Evolutionary conservation across 2,329 filamentous ascomycete genomes (phyloP), one percentile per base, ranked within the genome.

Genomic region (Conoideocrella luteorostrata): DNA sequence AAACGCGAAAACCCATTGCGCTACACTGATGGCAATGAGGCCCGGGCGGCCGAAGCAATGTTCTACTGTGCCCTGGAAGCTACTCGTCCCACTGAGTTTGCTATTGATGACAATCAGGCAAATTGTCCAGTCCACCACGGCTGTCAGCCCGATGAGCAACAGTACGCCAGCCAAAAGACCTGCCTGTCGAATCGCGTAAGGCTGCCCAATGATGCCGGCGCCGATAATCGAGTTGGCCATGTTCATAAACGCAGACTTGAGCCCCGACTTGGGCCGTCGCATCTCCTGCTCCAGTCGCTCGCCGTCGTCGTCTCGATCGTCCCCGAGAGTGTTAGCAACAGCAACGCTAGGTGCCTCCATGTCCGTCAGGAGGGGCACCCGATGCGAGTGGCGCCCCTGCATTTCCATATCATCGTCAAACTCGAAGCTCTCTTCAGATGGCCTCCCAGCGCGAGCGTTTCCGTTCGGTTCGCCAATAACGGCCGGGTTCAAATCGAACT

Each of bases 151-250:
- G 21, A 95, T 67, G 17, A 98, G 77, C 44, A 98, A 75, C 37
- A 88, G 57, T 5, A 91, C 72, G 22, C 93, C 93, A 29, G 86
- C 84, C 13, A 87, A 62, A 55, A 98, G 76, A 6, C 93, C 93
- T 7, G 93, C 93, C 68, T 97, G 90, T 46, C 80, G 81, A 60
- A 98, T 84, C n/a, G 93, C 93, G 66, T 97, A 98, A 11, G 93
- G 90, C 67, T 98, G 93, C 4, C 87, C 80, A 57, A 84, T 84
- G 63, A 84, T 84, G 41, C 81, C 80, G 2, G 81, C 82, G 30
- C 81, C 82, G 53, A 98, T 96, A 62, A 98, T 98, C 56, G 87
- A 94, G 70, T 98, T 98, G 50, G 93, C 91, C 93, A 98, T 98
- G 68, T 98, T 98, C 89, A 97, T 95, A 55, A 98, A 97, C 3